A percentile compares a stretch with the other conserved stretches of the same genome.
These are phyloP conservation scores for Silene vulgaris DNA, from an alignment of 179 eudicot genomes.

Conservation along the genomic window DNA sequence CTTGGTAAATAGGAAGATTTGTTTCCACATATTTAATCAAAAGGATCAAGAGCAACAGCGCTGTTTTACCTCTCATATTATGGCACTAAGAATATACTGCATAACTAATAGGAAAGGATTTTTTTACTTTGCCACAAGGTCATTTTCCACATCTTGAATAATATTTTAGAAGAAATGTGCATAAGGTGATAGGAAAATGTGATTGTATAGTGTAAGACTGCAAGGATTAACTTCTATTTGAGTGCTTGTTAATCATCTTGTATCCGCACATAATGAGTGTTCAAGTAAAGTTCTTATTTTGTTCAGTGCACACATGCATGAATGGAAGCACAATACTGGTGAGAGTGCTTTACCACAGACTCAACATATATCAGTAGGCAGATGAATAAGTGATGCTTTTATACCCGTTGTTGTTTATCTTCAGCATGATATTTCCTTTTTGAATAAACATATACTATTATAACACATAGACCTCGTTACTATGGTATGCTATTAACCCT, in stretches of 20 bases:
- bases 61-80: neutral
- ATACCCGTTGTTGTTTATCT: constrained; percentile 8
- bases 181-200: neutral
- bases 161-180: neutral
- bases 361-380: neutral
- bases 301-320: neutral
- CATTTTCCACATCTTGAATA: neutral
- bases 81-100: neutral
- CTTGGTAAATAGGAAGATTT: neutral
- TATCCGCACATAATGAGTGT: neutral
- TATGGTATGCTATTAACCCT: neutral
- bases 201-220: neutral
- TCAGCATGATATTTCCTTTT: neutral
- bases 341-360: neutral
- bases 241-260: neutral
- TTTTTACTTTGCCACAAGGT: neutral
- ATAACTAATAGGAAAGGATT: constrained; percentile 1
- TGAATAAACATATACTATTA: neutral
- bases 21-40: neutral
- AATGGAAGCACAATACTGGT: neutral
- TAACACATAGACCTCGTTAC: neutral
- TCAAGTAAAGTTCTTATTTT: neutral
- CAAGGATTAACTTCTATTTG: no score
- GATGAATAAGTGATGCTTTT: neutral
- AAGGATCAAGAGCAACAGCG: neutral